Percentiles rank a stretch among this genome's conserved stretches.
These are phyloP conservation scores for Acacia melanoxylon DNA, from an alignment of 306 rosid genomes.

Conservation along the genomic window DNA sequence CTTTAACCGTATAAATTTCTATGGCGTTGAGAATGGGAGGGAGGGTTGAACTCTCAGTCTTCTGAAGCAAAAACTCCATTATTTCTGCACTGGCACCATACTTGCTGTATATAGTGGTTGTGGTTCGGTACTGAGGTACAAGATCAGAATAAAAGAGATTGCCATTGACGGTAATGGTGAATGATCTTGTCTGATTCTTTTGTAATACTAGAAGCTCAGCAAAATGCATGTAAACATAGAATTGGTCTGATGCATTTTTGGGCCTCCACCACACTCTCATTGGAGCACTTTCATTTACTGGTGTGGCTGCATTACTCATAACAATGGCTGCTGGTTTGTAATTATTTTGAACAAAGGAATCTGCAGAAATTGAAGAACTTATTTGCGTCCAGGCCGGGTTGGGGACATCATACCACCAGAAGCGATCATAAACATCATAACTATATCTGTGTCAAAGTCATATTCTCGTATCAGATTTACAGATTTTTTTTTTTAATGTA, in stretches of 20 bases:
- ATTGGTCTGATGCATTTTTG: background rate
- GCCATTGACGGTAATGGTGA: conserved; percentile 26
- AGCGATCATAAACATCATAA: conserved; percentile 37
- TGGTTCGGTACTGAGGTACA: background rate
- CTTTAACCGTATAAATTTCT: conserved; percentile 22
- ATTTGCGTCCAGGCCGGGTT: background rate
- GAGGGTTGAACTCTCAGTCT: conserved; percentile 28
- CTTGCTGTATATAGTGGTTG: background rate
- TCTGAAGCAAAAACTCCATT: background rate
- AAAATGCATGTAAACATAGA: conserved; percentile 39
- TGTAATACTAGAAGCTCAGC: conserved; percentile 28
- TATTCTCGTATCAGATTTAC: background rate
- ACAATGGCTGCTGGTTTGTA: conserved; percentile 26
- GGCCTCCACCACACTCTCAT: background rate
- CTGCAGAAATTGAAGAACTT: background rate
- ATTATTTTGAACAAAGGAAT: background rate
- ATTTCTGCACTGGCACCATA: background rate
- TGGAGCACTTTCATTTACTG: conserved; percentile 22
- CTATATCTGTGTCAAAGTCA: conserved; percentile 30
- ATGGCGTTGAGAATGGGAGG: conserved; percentile 48
- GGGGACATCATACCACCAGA: background rate
- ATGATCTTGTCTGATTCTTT: conserved; percentile 34
- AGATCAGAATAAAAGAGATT: background rate
- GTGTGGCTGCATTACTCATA: conserved; percentile 33
- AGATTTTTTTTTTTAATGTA: background rate